Base-by-base conservation (phyloP, 164 flowering plant genomes). In the Taxillus chinensis region DNA sequence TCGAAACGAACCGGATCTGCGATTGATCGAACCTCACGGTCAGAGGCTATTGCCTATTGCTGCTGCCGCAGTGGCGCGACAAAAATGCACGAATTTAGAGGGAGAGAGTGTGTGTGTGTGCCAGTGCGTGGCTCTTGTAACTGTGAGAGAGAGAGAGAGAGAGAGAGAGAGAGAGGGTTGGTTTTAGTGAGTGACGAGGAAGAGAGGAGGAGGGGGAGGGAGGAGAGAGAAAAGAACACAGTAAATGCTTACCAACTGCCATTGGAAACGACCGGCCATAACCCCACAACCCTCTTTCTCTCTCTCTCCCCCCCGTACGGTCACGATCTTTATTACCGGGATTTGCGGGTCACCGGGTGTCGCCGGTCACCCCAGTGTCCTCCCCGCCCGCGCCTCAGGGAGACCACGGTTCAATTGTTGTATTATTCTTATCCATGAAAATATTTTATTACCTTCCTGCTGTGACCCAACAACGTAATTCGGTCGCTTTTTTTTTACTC, bases 191-290 rank as follows among this genome's bases (percentile, higher is more conserved):
- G 64, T 60, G 52, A 37, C 54, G 59, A 43, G 2, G 10, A 43
- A n/a, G 55, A 60, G 63, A 56, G 60, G 10, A 56, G 45, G 17
- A 43, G 39, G 14, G 2, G 12, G 51, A 48, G 51, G 61, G 51
- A 60, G 12, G 50, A 45, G 39, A 45, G 45, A 51, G 54, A 51
- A 27, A 51, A 27, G 38, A 63, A 67, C 79, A 74, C 79, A 75
- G 67, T 82, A 68, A 82, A 77, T 82, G 86, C 82, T 73, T 70
- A 72, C 84, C 82, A 82, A 82, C 86, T 82, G 82, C 84, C 82
- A 71, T 51, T 5, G 49, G 73, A 78, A 74, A 78, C 82, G 77
- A 78, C 83, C 76, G 68, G 69, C 66, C 71, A 12, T 9, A 6
- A 43, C 46, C 46, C 7, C 46, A 6, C 46, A 6, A 0, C 51